Conservation (phyloP, 371 early-diverging fungal genomes). For the Mucor circinelloides region DNA sequence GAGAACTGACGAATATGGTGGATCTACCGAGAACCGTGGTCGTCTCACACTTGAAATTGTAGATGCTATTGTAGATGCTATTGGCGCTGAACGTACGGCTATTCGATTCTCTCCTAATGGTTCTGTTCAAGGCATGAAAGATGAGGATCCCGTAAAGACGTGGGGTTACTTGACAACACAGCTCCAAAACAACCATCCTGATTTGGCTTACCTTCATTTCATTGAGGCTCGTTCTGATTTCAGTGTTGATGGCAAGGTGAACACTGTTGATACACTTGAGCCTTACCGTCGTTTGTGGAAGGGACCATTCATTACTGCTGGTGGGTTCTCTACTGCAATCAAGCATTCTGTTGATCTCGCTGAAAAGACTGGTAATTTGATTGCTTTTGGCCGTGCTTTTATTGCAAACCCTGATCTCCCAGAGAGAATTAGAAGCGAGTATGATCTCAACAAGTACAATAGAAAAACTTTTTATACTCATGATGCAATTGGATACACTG, state of each 20-base stretch:
- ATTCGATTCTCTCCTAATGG: slow-evolving; percentile 28
- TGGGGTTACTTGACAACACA: slow-evolving; percentile 19
- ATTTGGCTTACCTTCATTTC: slow-evolving; percentile 26
- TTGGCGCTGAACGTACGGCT: slow-evolving; percentile 32
- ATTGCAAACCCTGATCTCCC: slow-evolving; percentile 36
- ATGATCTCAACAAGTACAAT: slow-evolving; percentile 19
- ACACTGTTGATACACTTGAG: slow-evolving; percentile 17
- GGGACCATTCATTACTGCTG: slow-evolving; percentile 25
- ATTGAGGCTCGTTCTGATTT: slow-evolving; percentile 22
- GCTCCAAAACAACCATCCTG: slow-evolving; percentile 18
- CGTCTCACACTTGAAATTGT: slow-evolving; percentile 67
- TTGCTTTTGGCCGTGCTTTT: slow-evolving; percentile 29
- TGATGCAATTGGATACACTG: slow-evolving; percentile 24
- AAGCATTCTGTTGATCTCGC: slow-evolving; percentile 13
- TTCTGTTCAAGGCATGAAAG: slow-evolving; percentile 18
- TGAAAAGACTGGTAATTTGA: slow-evolving; percentile 22
- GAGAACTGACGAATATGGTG: slow-evolving; percentile 63
- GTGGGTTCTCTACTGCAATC: slow-evolving; percentile 15
- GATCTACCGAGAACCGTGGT: slow-evolving; percentile 73
- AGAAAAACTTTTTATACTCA: slow-evolving; percentile 25
- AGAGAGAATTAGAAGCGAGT: slow-evolving; percentile 11
- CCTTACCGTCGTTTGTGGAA: slow-evolving; percentile 27
- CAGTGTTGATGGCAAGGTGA: neutral
- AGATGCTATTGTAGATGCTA: slow-evolving; percentile 46
- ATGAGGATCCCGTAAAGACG: slow-evolving; percentile 20